phyloP scores from a whole-genome alignment of 2,329 filamentous ascomycete genomes.

The Colletotrichum neosansevieriae region DNA sequence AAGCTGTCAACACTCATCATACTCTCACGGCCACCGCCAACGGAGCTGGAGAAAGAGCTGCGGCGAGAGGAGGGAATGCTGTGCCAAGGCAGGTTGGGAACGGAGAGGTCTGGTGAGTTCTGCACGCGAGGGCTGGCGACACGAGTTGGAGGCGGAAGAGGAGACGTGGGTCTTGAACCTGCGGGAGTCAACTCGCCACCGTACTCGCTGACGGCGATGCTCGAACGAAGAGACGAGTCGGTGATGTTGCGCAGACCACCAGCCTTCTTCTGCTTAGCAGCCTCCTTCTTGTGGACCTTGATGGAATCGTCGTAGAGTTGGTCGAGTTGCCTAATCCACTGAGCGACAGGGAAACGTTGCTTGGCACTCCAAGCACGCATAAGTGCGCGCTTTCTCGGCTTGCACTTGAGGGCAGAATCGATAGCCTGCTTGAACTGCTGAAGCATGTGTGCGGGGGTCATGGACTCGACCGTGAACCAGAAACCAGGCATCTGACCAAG shows the following conservation, averaged over 20 bases:
- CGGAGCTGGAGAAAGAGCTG: slow-evolving; percentile 38
- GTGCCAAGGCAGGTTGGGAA: slow-evolving; percentile 34
- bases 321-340: slow-evolving; percentile 75
- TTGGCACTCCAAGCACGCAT: slow-evolving; percentile 75
- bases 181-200: slow-evolving; percentile 28
- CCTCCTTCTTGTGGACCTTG: slow-evolving; percentile 57
- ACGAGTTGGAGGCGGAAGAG: slow-evolving; percentile 31
- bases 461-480: slow-evolving; percentile 78
- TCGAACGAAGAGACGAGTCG: slow-evolving; percentile 34
- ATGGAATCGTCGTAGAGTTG: slow-evolving; percentile 72
- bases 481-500: slow-evolving; percentile 79
- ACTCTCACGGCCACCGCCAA: slow-evolving; percentile 35
- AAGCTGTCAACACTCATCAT: slow-evolving; percentile 45
- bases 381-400: slow-evolving; percentile 65
- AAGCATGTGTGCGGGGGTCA: slow-evolving; percentile 71
- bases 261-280: slow-evolving; percentile 40
- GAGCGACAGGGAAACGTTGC: slow-evolving; percentile 75
- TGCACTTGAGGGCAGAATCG: slow-evolving; percentile 69
- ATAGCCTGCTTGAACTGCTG: slow-evolving; percentile 76
- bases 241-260: slow-evolving; percentile 36
- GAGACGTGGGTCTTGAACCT: slow-evolving; percentile 30
- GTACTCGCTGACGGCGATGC: slow-evolving; percentile 33
- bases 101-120: slow-evolving; percentile 35
- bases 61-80: slow-evolving; percentile 36
- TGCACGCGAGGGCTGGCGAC: slow-evolving; percentile 33